Evolutionary conservation across 2,329 filamentous ascomycete species (phyloP), one percentile per base, ranked within the genome.

Genomic region (Phialophora chinensis): DNA sequence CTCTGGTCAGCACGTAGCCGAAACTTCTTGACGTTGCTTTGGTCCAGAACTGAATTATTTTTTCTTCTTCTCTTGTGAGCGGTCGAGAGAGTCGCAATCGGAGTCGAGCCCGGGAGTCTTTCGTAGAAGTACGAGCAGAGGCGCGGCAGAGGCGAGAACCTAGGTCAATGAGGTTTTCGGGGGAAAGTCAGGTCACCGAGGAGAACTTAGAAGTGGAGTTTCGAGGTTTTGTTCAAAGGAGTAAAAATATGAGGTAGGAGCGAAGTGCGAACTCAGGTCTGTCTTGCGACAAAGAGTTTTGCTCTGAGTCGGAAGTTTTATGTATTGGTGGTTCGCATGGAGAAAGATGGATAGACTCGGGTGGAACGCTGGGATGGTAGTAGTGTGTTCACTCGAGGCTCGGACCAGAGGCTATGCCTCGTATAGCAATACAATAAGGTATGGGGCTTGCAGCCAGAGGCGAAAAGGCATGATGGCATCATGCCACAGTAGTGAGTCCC

Each of bases 401-500:
- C 25, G 12, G 59, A 53, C 33, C 31, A 20, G 47, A 44, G 49
- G 33, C 47, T 35, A 54, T 53, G 11, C 59, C 59, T 54, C 33
- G 47, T 38, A 25, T 31, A 61, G 59, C 59, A 61, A 33, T 49
- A 42, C 47, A 23, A n/a, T 53, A 54, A 17, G 8, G 42, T 47
- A 60, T 11, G 20, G 44, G 47, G 42, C 42, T 60, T 38, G 33
- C 42, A 35, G 29, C 27, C 44, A 42, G 49, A 61, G 59, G 59
- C 49, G 47, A 17, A 27, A 54, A 61, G 29, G 59, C 59, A 61
- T 31, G 50, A 61, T 61, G 59, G 59, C 59, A 61, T 61, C 59
- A 61, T 61, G 31, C 59, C 20, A 61, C 47, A 42, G 59, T 61
- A 44, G 59, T 53, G 29, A 55, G n/a, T 29, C 31, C 59, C 47